Conservation (phyloP, 1,284 basidiomycete genomes). For the Ustilago loliicola region DNA sequence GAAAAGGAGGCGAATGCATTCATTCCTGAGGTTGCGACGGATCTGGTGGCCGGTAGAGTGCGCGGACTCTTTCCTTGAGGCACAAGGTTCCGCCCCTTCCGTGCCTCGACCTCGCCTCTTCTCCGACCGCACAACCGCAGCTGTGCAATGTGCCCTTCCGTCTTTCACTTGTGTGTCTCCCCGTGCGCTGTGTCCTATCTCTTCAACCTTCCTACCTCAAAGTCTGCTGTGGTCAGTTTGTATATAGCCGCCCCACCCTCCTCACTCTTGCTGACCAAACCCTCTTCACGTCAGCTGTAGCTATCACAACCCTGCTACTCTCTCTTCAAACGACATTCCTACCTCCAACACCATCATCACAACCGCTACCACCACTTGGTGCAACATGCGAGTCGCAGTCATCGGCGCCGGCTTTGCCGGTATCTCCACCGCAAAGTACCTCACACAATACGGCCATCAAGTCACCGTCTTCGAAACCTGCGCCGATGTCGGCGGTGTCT, state of each 20-base stretch:
- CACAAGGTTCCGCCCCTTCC: conserved; percentile 5
- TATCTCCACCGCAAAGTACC: conserved; percentile 53
- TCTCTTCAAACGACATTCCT: neutral
- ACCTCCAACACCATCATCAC: neutral
- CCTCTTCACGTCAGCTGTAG: neutral
- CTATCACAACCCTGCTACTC: neutral
- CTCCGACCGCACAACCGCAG: conserved; percentile 13
- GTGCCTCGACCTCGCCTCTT: conserved; percentile 18
- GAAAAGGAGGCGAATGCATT: neutral
- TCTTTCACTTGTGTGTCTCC: neutral
- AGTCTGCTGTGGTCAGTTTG: neutral
- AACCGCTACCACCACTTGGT: neutral
- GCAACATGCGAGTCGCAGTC: conserved; percentile 47
- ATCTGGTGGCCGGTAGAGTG: conserved; percentile 23
- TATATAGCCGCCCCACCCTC: conserved; percentile 25
- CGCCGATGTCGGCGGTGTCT: conserved; percentile 52
- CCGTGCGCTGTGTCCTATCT: conserved; percentile 1
- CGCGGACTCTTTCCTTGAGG: conserved; percentile 15
- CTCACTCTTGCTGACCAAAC: neutral
- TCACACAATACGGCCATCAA: conserved; percentile 51
- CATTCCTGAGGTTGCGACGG: neutral
- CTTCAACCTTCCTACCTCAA: neutral
- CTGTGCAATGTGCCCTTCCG: neutral
- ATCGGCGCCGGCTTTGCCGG: conserved; percentile 56
- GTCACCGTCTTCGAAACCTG: conserved; percentile 48